Conservation (phyloP, 768 basidiomycete genomes). For the Russula griseocarnosa region DNA sequence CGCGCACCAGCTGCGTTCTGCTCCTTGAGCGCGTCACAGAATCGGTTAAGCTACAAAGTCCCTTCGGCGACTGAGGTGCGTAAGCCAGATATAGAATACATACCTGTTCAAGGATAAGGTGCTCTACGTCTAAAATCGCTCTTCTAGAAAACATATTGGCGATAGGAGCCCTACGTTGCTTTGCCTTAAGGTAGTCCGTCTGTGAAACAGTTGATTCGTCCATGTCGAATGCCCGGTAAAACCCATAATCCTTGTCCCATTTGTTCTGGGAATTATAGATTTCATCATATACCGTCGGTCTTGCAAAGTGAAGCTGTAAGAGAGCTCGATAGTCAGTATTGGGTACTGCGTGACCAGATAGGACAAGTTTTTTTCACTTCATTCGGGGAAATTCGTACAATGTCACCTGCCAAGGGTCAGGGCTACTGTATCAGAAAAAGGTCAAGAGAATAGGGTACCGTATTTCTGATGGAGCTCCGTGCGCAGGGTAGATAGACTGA, state of each 20-base stretch:
- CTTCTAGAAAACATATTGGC: constrained; percentile 40
- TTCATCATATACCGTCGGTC: constrained; percentile 17
- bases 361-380: constrained; percentile 8
- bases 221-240: constrained; percentile 40
- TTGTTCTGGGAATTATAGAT: constrained; percentile 27
- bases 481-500: no score
- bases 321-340: not conserved
- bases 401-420: constrained; percentile 9
- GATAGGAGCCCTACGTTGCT: constrained; percentile 37
- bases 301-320: constrained; percentile 17
- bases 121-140: constrained; percentile 38
- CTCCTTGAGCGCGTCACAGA: constrained; percentile 27
- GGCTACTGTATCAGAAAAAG: no score
- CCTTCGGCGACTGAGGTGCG: not conserved
- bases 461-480: no score
- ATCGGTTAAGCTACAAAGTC: constrained; percentile 34
- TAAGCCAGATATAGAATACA: not conserved
- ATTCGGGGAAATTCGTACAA: constrained; percentile 19
- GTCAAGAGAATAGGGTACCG: not conserved
- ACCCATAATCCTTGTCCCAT: constrained; percentile 40
- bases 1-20: constrained; percentile 14
- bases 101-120: constrained; percentile 36
- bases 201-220: constrained; percentile 38
- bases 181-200: constrained; percentile 36
- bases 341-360: not conserved